Evolutionary conservation across 1,284 basidiomycete genomes (phyloP), one percentile per base, ranked within the genome.

Genomic region (Lentinula novae-zelandiae): DNA sequence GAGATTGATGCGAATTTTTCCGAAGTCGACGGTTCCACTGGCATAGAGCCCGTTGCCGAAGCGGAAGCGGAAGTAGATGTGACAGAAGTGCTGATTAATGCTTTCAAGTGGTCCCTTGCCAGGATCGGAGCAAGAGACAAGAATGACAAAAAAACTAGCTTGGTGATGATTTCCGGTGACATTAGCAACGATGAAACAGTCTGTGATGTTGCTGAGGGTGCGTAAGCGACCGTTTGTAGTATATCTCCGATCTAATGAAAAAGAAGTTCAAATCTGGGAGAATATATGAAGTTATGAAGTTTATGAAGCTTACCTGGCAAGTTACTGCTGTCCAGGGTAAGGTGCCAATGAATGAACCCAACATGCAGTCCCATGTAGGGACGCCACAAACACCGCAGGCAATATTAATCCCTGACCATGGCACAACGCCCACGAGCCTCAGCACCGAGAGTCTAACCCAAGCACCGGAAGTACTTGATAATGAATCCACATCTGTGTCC

Each of bases 331-430:
- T 96, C 93, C 84, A 95, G 36, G 84, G 94, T 66, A 86, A 78
- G 68, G 79, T 86, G 60, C 85, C 93, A 67, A 93, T 93, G 80
- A 90, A 95, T 62, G 86, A 80, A 46, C 90, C 91, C 31, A 93
- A 77, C 68, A 88, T 80, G 73, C 92, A 95, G 69, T 94, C 89
- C 60, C 76, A 70, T 53, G 91, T 69, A 5, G 85, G 77, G 27
- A 96, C 92, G 38, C 90, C 89, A 67, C 92, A 92, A 15, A 95
- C 92, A 53, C 93, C 93, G 72, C 90, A 95, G 36, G 94, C 94
- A 62, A 96, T 90, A 71, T 96, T 96, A 78, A 96, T 93, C 59
- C 92, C 94, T 58, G 91, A 93, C 93, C 93, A 96, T 4, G 93
- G 93, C 8, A 96, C 92, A 58, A 96, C 85, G 31, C 94, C 93